Evolutionary conservation across 768 basidiomycete species (phyloP).

Genomic region (Boletus sp.): DNA sequence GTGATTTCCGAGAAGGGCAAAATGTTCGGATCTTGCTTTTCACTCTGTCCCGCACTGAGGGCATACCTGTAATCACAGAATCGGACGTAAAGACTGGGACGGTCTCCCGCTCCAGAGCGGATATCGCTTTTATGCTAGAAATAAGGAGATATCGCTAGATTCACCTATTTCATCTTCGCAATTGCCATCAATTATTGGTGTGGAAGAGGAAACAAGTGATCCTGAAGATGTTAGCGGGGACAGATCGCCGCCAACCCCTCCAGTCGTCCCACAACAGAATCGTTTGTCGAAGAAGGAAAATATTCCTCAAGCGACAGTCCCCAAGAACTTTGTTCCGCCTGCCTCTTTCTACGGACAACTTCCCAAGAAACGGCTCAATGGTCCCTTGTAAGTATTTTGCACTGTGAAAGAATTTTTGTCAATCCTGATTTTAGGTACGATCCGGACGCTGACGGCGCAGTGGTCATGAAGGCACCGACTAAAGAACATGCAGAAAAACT

Average conservation of each 20-base stretch:
- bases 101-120: constrained; percentile 45
- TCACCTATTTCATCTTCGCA: constrained; percentile 47
- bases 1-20: constrained; percentile 72
- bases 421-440: constrained; percentile 55
- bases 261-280: background rate
- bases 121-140: constrained; percentile 46
- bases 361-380: constrained; percentile 29
- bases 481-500: constrained; percentile 61
- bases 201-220: constrained; percentile 29
- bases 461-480: constrained; percentile 83
- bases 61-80: constrained; percentile 35
- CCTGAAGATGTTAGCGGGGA: constrained; percentile 15
- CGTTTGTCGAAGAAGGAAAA: constrained; percentile 22
- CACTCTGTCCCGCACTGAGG: constrained; percentile 5
- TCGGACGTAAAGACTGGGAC: constrained; percentile 63
- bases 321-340: constrained; percentile 46
- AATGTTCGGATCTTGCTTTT: constrained; percentile 41
- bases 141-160: constrained; percentile 64
- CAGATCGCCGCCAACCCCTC: constrained; percentile 15
- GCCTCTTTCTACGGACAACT: constrained; percentile 60
- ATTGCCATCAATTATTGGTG: constrained; percentile 45
- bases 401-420: background rate
- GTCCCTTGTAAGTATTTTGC: constrained; percentile 19
- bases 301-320: constrained; percentile 8
- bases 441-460: constrained; percentile 68